These are phyloP conservation scores for Raphanus raphanistrum DNA, from an alignment of 345 rosid genomes.

Conservation along the genomic window DNA sequence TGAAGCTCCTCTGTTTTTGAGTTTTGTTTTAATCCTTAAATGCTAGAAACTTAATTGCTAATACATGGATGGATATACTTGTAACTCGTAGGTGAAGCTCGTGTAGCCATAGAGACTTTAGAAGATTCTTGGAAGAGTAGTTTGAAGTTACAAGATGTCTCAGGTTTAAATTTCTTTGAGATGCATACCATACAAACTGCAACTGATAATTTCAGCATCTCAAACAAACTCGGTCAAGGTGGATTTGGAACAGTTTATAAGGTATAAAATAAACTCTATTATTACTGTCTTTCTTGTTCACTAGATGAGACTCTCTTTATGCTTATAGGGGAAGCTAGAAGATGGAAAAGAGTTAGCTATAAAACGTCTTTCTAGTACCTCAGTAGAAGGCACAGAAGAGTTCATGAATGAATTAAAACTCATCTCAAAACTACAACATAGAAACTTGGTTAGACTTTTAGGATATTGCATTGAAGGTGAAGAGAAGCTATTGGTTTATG, in stretches of 20 bases:
- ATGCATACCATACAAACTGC: slow-evolving; percentile 23
- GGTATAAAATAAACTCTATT: not conserved
- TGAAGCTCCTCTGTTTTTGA: not conserved
- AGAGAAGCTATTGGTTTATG: slow-evolving; percentile 52
- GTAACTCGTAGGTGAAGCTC: not conserved
- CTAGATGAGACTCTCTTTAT: not conserved
- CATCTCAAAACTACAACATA: slow-evolving; percentile 60
- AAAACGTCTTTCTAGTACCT: slow-evolving; percentile 47
- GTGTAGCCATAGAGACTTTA: not conserved
- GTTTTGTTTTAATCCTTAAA: not conserved
- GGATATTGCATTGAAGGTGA: slow-evolving; percentile 55
- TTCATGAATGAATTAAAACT: slow-evolving; percentile 44
- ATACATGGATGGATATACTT: not conserved
- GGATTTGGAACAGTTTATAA: slow-evolving; percentile 39
- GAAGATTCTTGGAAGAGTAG: not conserved
- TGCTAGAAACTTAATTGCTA: not conserved
- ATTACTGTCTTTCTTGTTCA: not conserved
- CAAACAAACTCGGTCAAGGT: slow-evolving; percentile 39
- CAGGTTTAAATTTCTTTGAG: slow-evolving; percentile 14
- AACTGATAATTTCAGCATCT: slow-evolving; percentile 22
- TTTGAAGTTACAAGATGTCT: not conserved
- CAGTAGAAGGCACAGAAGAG: slow-evolving; percentile 45
- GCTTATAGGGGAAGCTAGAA: slow-evolving; percentile 35
- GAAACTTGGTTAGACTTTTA: slow-evolving; percentile 49
- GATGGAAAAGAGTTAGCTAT: slow-evolving; percentile 46